phyloP scores from a whole-genome alignment of 2,329 filamentous ascomycete genomes.

The Ceratocystis cubensis region DNA sequence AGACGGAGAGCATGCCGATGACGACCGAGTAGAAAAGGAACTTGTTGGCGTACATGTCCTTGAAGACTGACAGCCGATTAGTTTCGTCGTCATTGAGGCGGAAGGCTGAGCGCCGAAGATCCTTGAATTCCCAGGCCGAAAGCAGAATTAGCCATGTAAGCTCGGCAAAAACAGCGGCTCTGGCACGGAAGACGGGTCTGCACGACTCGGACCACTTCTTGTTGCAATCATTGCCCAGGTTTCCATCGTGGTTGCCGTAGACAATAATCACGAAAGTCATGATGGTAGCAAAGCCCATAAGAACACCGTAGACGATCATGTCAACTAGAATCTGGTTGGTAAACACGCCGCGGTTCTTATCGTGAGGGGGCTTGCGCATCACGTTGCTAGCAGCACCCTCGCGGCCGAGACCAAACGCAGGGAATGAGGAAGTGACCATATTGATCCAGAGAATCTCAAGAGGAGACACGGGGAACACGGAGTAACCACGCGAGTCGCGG shows the following conservation, averaged over 20 bases:
- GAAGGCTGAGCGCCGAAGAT: slow-evolving; percentile 60
- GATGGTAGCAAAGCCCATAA: slow-evolving; percentile 60
- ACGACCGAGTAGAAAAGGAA: slow-evolving; percentile 59
- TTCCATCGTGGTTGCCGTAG: slow-evolving; percentile 42
- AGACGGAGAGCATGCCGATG: slow-evolving; percentile 48
- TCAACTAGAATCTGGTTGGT: slow-evolving; percentile 65
- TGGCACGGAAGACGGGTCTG: slow-evolving; percentile 52
- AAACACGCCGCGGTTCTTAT: slow-evolving; percentile 56
- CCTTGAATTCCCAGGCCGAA: slow-evolving; percentile 67
- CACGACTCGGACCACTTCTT: slow-evolving; percentile 43
- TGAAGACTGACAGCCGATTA: slow-evolving; percentile 42
- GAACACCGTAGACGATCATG: slow-evolving; percentile 65
- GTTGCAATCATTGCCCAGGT: slow-evolving; percentile 53
- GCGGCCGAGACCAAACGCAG: slow-evolving; percentile 76
- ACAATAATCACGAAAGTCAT: slow-evolving; percentile 53
- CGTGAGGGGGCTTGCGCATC: slow-evolving; percentile 67
- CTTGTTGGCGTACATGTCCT: slow-evolving; percentile 55
- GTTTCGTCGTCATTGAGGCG: slow-evolving; percentile 44
- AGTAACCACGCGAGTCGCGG: slow-evolving; percentile 56
- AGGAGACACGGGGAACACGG: slow-evolving; percentile 74
- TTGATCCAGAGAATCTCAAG: slow-evolving; percentile 91
- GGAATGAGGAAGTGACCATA: slow-evolving; percentile 78
- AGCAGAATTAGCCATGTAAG: slow-evolving; percentile 63
- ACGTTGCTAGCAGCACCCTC: slow-evolving; percentile 64
- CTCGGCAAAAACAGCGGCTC: slow-evolving; percentile 60